Evolutionary conservation across 306 rosid genomes (phyloP), one percentile per base, ranked within the genome.

Genomic region (Vachellia pachyceras): DNA sequence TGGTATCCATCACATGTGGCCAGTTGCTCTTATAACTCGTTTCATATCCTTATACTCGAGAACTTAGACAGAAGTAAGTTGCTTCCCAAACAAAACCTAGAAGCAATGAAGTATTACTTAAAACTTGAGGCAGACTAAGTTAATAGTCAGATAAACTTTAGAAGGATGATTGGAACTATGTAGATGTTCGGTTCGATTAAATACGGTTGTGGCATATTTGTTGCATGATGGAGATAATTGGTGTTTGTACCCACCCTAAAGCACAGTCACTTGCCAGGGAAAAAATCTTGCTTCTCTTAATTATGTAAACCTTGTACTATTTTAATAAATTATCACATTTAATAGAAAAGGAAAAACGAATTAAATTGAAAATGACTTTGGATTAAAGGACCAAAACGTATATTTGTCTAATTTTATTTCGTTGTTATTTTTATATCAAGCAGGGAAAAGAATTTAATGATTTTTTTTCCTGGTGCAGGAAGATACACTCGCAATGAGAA

Each of bases 401-500:
- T 29, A 29, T 29, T 29, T 29, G 33, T 29, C 33, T 29, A 29
- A 29, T 29, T 29, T 29, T 29, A 45, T 45, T 45, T 12, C 10
- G 11, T 42, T 29, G 10, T 45, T 85, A 33, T 41, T 73, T 70
- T 41, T 58, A 14, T 79, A 35, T 60, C 73, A 69, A 65, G 47
- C 17, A 8, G 14, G 57, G 63, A 72, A 65, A 8, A 57, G 39
- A 58, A 58, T 81, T 15, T 55, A 49, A 10, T 7, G 46, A 42
- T 42, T 18, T 54, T 46, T 46, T 42, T 20, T 22, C 9, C 7
- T 69, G 15, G 73, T 88, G 84, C 90, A 95, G 99, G 99, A 95
- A 76, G 93, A 94, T 80, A 93, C 97, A 25, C 67, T 72, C 45
- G 71, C 92, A 72, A 93, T 93, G 99, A 90, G 96, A 84, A 93